Percentiles rank a stretch among this genome's conserved stretches.
These are phyloP conservation scores for Pholiota adiposa DNA, from an alignment of 1,284 basidiomycete species.

Conservation along the genomic window DNA sequence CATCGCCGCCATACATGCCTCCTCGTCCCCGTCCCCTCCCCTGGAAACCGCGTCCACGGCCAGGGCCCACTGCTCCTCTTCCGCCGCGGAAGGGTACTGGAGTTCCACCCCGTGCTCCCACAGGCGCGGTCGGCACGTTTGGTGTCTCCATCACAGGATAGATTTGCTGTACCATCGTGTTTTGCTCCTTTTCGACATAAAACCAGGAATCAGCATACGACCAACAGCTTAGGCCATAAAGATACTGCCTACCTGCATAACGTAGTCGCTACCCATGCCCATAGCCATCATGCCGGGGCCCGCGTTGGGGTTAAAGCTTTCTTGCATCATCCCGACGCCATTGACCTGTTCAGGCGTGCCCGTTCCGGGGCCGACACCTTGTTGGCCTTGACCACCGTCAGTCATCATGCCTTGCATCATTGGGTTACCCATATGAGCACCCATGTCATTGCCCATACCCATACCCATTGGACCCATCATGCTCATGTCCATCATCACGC, in stretches of 20 bases:
- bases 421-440: conserved; percentile 39
- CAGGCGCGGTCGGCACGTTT: conserved; percentile 36
- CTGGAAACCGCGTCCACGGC: conserved; percentile 49
- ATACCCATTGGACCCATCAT: conserved; percentile 59
- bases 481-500: conserved; percentile 66
- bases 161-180: conserved; percentile 52
- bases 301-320: conserved; percentile 45
- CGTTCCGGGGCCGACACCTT: conserved; percentile 33
- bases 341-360: conserved; percentile 41
- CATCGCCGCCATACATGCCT: conserved; percentile 42
- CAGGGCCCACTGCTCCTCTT: conserved; percentile 26
- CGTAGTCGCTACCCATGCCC: conserved; percentile 57
- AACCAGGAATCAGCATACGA: not conserved
- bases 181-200: conserved; percentile 42
- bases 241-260: conserved; percentile 59
- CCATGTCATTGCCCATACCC: conserved; percentile 53
- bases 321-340: conserved; percentile 47
- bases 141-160: conserved; percentile 50
- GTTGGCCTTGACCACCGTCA: conserved; percentile 54
- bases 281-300: conserved; percentile 57
- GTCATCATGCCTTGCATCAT: conserved; percentile 51
- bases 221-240: not conserved
- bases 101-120: conserved; percentile 46
- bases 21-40: conserved; percentile 55
- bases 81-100: conserved; percentile 65